Percentiles rank a stretch among this genome's conserved stretches.
Conservation (phyloP, 116 monocot genomes). For the Dioscorea cayenensis region DNA sequence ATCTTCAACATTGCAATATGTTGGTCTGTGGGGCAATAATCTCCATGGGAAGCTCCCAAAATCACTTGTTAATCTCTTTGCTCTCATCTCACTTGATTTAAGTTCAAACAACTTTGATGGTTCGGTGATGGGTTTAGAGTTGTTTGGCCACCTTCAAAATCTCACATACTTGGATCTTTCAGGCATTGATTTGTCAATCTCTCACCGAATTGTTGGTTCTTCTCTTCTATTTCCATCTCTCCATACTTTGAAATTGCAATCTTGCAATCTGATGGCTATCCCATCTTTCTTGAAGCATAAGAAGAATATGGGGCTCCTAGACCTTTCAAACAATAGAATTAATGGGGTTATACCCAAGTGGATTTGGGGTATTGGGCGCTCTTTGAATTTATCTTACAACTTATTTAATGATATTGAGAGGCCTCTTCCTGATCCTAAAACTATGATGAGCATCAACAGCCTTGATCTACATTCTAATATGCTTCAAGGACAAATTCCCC, state of each 20-base stretch:
- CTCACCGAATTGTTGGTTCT: neutral
- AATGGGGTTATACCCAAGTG: constrained; percentile 46
- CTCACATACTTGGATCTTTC: too few relatives aligned
- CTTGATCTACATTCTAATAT: constrained; percentile 66
- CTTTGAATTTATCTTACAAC: constrained; percentile 57
- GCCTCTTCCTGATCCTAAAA: constrained; percentile 9
- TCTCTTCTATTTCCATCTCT: neutral
- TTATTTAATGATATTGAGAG: constrained; percentile 34
- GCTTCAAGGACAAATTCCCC: constrained; percentile 46
- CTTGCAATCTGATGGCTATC: neutral
- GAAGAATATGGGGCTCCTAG: constrained; percentile 14
- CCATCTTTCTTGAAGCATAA: neutral
- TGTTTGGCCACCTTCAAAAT: too few relatives aligned
- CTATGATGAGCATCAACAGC: neutral
- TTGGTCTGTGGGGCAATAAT: too few relatives aligned
- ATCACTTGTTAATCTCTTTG: too few relatives aligned
- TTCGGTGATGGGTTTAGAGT: too few relatives aligned
- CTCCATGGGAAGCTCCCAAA: too few relatives aligned
- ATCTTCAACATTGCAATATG: neutral
- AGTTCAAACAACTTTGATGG: too few relatives aligned
- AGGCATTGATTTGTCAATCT: neutral
- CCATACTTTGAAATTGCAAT: neutral
- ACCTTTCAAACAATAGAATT: constrained; percentile 58
- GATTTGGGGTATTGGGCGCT: constrained; percentile 29
- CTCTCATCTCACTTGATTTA: too few relatives aligned